Conservation (phyloP, 768 basidiomycete genomes). For the Dendrothele bispora region DNA sequence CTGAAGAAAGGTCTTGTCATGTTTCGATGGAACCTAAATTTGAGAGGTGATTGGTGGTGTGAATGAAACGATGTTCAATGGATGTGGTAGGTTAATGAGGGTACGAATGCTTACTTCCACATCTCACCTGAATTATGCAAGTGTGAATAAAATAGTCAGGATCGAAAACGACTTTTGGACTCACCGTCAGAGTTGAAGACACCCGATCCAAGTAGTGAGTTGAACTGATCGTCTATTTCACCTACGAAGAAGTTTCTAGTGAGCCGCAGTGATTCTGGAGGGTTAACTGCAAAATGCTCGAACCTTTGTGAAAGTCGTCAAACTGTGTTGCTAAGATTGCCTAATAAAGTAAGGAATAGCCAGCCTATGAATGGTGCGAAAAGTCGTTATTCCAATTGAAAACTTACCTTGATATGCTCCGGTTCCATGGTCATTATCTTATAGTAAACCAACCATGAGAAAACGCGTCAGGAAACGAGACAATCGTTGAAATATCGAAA, state of each 20-base stretch:
- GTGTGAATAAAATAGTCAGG: background rate
- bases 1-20: constrained; percentile 66
- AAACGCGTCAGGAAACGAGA: no score
- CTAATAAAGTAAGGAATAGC: background rate
- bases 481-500: no score
- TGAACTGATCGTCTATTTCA: constrained; percentile 14
- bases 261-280: constrained; percentile 1
- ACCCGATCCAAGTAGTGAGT: constrained; percentile 48
- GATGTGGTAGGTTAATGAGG: constrained; percentile 1
- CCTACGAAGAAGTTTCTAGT: constrained; percentile 11
- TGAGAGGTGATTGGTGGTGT: background rate
- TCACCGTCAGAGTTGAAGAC: constrained; percentile 68
- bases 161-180: no score
- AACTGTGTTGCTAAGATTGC: constrained; percentile 40
- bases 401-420: constrained; percentile 24
- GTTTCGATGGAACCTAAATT: constrained; percentile 53
- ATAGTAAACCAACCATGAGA: no score
- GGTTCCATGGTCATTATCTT: constrained; percentile 19
- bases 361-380: background rate
- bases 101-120: constrained; percentile 54
- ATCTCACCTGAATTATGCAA: constrained; percentile 40
- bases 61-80: background rate
- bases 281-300: constrained; percentile 1
- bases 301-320: constrained; percentile 34
- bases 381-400: no score